These are phyloP conservation scores for Pichia kudriavzevii DNA, from an alignment of 1,139 yeast species.

Conservation along the genomic window DNA sequence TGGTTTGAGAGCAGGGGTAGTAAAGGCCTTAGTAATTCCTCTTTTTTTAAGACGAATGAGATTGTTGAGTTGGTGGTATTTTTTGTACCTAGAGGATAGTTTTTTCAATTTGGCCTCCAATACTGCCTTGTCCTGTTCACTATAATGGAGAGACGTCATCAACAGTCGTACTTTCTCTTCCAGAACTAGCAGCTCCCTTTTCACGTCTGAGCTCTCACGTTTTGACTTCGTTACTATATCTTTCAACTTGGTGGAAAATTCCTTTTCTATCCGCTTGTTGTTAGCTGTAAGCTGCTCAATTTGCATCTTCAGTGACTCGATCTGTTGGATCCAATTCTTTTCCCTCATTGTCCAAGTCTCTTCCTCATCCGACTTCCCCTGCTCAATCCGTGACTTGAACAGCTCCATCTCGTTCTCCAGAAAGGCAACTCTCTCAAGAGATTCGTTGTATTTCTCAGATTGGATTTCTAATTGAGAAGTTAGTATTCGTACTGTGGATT, in stretches of 20 bases:
- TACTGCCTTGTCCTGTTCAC: slow-evolving; percentile 3
- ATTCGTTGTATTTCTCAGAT: slow-evolving; percentile 16
- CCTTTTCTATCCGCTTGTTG: no score
- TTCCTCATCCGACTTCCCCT: background rate
- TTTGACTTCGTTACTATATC: no score
- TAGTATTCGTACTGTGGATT: slow-evolving; percentile 18
- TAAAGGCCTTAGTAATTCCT: slow-evolving; percentile 8
- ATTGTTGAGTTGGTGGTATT: slow-evolving; percentile 6
- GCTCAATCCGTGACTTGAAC: background rate
- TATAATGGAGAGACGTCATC: background rate
- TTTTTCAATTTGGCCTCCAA: background rate
- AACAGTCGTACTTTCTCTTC: background rate
- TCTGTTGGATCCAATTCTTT: background rate
- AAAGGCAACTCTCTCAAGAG: slow-evolving; percentile 20
- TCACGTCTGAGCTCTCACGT: background rate
- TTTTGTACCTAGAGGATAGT: slow-evolving; percentile 6
- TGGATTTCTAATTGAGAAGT: slow-evolving; percentile 9
- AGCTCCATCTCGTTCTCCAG: slow-evolving; percentile 18
- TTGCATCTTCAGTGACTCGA: no score
- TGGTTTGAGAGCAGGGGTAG: slow-evolving; percentile 9
- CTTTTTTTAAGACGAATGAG: slow-evolving; percentile 11
- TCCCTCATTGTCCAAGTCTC: background rate
- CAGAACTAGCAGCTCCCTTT: background rate
- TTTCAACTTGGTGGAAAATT: no score
- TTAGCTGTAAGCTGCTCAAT: no score